Percentiles rank a stretch among this genome's conserved stretches.
Evolutionary conservation across 208 protist species (phyloP).

Genomic region (Crithidia brevicula): DNA sequence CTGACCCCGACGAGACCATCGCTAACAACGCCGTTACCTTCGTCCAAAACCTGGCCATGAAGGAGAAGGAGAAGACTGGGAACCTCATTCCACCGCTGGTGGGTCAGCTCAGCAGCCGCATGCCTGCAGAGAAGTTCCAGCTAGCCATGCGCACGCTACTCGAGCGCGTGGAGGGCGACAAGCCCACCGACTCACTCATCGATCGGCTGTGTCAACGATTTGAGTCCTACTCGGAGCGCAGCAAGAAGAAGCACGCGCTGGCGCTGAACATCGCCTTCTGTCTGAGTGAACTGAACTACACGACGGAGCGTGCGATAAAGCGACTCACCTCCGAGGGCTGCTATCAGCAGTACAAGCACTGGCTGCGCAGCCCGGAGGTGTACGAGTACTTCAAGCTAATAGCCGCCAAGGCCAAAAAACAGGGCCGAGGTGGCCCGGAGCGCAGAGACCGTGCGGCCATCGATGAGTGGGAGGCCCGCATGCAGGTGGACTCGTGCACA

Average conservation of each 20-base stretch:
- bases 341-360: slow-evolving; percentile 90
- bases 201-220: slow-evolving; percentile 89
- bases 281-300: slow-evolving; percentile 83
- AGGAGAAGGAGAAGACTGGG: slow-evolving; percentile 88
- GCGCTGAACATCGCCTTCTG: slow-evolving; percentile 89
- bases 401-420: slow-evolving; percentile 73
- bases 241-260: slow-evolving; percentile 67
- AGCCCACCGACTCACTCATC: slow-evolving; percentile 89
- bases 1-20: slow-evolving; percentile 86
- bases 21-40: slow-evolving; percentile 86
- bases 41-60: slow-evolving; percentile 89
- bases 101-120: slow-evolving; percentile 69
- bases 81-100: slow-evolving; percentile 90
- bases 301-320: slow-evolving; percentile 76
- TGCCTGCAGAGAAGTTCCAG: slow-evolving; percentile 86
- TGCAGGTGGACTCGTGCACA: slow-evolving; percentile 53
- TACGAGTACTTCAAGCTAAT: slow-evolving; percentile 85
- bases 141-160: slow-evolving; percentile 83
- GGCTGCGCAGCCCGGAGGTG: slow-evolving; percentile 78
- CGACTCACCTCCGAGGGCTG: slow-evolving; percentile 82
- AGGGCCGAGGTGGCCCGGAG: slow-evolving; percentile 52
- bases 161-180: slow-evolving; percentile 90
- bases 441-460: slow-evolving; percentile 73
- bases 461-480: slow-evolving; percentile 88
- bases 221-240: slow-evolving; percentile 76